These are phyloP conservation scores for Kwoniella dejecticola DNA, from an alignment of 768 basidiomycete species.

Conservation along the genomic window DNA sequence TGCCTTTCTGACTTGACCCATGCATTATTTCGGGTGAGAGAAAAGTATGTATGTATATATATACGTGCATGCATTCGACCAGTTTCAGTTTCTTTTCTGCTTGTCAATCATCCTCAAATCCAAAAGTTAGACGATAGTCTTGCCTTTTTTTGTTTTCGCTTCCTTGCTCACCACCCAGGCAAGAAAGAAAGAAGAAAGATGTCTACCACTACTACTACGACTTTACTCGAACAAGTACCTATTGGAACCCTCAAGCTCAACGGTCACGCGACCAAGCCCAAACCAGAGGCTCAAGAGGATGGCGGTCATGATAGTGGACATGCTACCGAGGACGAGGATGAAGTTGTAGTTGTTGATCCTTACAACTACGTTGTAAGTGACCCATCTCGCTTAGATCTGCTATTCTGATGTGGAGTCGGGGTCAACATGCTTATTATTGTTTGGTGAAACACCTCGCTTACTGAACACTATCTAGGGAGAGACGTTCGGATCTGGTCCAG, in stretches of 20 bases:
- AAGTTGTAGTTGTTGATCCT: constrained; percentile 40
- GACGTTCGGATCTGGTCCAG: constrained; percentile 43
- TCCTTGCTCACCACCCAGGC: neutral
- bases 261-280: constrained; percentile 7
- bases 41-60: neutral
- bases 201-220: constrained; percentile 10
- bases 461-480: too few relatives aligned
- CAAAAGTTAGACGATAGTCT: too few relatives aligned
- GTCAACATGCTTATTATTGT: constrained; percentile 14
- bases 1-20: too few relatives aligned
- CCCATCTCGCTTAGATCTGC: neutral
- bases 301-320: constrained; percentile 10
- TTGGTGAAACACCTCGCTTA: neutral
- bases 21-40: too few relatives aligned
- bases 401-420: neutral
- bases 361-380: constrained; percentile 51
- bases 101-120: too few relatives aligned
- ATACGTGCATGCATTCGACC: neutral
- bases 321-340: constrained; percentile 7
- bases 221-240: constrained; percentile 12
- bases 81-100: too few relatives aligned
- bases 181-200: neutral
- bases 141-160: neutral
- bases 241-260: constrained; percentile 36
- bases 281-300: constrained; percentile 14